These are phyloP conservation scores for Phytophthora colocasiae DNA, from an alignment of 352 stramenopile species.

Conservation along the genomic window DNA sequence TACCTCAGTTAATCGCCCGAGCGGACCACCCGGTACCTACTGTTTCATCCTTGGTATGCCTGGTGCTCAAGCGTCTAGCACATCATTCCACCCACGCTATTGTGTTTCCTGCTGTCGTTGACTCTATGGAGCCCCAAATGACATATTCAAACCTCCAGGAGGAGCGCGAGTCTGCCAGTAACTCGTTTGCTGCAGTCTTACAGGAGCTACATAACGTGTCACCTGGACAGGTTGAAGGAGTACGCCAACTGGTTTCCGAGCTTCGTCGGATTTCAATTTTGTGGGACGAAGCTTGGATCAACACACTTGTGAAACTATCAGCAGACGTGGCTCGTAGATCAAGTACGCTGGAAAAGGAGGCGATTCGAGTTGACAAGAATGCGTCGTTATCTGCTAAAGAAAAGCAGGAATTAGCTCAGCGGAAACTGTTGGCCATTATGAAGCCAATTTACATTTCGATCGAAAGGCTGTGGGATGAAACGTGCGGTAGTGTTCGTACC, in stretches of 20 bases:
- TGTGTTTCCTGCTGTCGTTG: conserved; percentile 80
- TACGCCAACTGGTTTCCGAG: conserved; percentile 74
- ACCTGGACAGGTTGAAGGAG: conserved; percentile 53
- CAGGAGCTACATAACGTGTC: conserved; percentile 49
- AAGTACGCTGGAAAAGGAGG: conserved; percentile 82
- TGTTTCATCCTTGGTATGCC: conserved; percentile 61
- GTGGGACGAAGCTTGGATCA: conserved; percentile 88
- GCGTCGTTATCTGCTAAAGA: conserved; percentile 60
- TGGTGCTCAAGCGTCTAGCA: conserved; percentile 72
- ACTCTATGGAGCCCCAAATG: conserved; percentile 44
- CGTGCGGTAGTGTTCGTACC: conserved; percentile 42
- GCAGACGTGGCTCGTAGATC: conserved; percentile 71
- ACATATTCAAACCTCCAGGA: conserved; percentile 3
- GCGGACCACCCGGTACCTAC: conserved; percentile 57
- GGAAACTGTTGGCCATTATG: conserved; percentile 87
- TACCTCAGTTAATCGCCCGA: conserved; percentile 79
- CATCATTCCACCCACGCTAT: conserved; percentile 67
- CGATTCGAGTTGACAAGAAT: conserved; percentile 75
- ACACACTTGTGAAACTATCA: conserved; percentile 72
- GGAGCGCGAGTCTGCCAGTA: conserved; percentile 15
- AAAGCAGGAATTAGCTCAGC: conserved; percentile 67
- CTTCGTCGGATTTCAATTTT: conserved; percentile 81
- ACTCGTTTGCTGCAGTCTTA: conserved; percentile 50
- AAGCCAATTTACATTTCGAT: conserved; percentile 78
- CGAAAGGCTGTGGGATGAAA: conserved; percentile 72